phyloP scores from a whole-genome alignment of 257 asterid genomes.

The Salvia splendens region DNA sequence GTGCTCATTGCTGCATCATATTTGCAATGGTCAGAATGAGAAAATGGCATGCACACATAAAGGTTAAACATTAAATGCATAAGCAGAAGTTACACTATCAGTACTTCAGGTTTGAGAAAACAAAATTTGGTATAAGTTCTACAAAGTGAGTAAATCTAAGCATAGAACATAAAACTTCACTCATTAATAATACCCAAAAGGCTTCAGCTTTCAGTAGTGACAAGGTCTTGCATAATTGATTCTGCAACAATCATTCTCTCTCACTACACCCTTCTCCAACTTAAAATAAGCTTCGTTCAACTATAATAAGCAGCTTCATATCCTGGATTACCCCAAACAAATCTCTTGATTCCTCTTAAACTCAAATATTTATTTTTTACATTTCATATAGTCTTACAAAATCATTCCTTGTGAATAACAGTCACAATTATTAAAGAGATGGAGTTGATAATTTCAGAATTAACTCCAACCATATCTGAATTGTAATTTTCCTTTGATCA shows the following conservation, averaged over 20 bases:
- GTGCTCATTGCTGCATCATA: neutral
- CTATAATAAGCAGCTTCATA: conserved; percentile 1
- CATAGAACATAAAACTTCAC: neutral
- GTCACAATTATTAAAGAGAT: too few relatives aligned
- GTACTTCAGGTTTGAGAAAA: too few relatives aligned
- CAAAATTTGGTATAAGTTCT: too few relatives aligned
- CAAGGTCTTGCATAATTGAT: neutral
- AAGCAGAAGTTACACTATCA: too few relatives aligned
- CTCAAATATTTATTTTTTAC: too few relatives aligned
- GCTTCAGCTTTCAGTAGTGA: neutral
- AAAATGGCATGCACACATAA: neutral
- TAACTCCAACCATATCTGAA: neutral
- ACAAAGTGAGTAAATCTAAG: neutral
- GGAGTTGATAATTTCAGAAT: neutral
- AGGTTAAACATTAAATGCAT: neutral
- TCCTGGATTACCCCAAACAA: neutral
- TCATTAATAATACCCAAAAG: neutral
- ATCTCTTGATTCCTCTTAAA: neutral
- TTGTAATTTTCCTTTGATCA: neutral
- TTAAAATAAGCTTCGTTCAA: neutral
- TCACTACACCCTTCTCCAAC: too few relatives aligned
- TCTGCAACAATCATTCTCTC: neutral
- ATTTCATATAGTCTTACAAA: neutral
- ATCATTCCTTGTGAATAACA: neutral
- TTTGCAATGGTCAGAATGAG: neutral